Evolutionary conservation across 257 asterid genomes (phyloP).

Genomic region (Plantago elongata): DNA sequence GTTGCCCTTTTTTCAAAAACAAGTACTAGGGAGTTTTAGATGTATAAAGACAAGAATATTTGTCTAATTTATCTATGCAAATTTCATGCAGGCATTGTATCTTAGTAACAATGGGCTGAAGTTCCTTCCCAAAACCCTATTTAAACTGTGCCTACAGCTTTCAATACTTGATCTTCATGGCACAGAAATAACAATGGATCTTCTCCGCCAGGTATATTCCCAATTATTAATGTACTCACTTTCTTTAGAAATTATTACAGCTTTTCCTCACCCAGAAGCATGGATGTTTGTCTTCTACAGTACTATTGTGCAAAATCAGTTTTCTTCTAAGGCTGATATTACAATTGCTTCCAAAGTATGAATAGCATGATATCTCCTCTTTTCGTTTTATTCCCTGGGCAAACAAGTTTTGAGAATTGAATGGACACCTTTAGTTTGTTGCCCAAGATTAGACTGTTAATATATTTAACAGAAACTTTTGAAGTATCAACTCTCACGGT

Average conservation of each 20-base stretch:
- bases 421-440: background rate
- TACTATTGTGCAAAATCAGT: background rate
- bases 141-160: conserved; percentile 62
- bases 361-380: background rate
- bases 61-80: background rate
- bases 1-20: conserved; percentile 6
- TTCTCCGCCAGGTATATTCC: conserved; percentile 62
- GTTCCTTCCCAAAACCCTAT: conserved; percentile 59
- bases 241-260: conserved; percentile 1
- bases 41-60: background rate
- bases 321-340: background rate
- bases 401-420: background rate
- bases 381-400: background rate
- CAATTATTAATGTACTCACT: background rate
- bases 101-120: conserved; percentile 67
- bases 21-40: conserved; percentile 4
- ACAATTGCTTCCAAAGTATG: background rate
- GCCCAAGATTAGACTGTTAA: background rate
- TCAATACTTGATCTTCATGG: conserved; percentile 81
- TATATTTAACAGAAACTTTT: too few species aligned
- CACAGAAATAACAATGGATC: conserved; percentile 74
- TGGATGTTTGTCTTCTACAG: background rate
- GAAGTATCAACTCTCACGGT: too few species aligned
- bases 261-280: background rate
- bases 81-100: conserved; percentile 56